phyloP scores from a whole-genome alignment of 331 rosid genomes.

The Quercus phellos region DNA sequence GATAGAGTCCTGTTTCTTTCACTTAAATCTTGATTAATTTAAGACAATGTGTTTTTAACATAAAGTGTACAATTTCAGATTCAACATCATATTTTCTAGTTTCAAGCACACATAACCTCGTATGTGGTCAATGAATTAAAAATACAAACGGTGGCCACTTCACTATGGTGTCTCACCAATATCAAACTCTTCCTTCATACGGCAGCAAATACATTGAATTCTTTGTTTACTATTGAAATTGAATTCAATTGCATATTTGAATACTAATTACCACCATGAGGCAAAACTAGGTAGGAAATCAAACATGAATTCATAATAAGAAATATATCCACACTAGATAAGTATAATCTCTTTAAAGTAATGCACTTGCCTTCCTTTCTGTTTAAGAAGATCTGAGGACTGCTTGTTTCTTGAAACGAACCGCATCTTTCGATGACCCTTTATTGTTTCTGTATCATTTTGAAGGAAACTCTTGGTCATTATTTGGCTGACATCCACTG shows the following conservation, averaged over 20 bases:
- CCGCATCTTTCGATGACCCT: slow-evolving; percentile 6
- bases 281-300: slow-evolving; percentile 13
- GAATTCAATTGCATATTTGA: not conserved
- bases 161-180: not conserved
- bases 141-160: not conserved
- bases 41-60: not conserved
- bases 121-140: not conserved
- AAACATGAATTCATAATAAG: slow-evolving; percentile 23
- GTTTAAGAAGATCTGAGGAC: slow-evolving; percentile 7
- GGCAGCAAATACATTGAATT: not conserved
- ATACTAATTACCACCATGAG: not conserved
- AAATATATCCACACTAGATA: slow-evolving; percentile 22
- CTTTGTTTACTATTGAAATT: not conserved
- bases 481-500: slow-evolving; percentile 32
- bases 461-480: slow-evolving; percentile 37
- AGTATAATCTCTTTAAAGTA: not conserved
- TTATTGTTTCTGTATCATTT: slow-evolving; percentile 27
- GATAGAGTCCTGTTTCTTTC: not conserved
- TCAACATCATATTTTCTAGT: not conserved
- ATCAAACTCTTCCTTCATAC: not conserved
- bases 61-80: not conserved
- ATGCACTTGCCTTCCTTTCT: slow-evolving; percentile 5
- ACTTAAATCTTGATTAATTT: not conserved
- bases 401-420: slow-evolving; percentile 9
- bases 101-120: not conserved